These are phyloP conservation scores for Mucor plumbeus DNA, from an alignment of 371 early-diverging fungal species.

Conservation along the genomic window DNA sequence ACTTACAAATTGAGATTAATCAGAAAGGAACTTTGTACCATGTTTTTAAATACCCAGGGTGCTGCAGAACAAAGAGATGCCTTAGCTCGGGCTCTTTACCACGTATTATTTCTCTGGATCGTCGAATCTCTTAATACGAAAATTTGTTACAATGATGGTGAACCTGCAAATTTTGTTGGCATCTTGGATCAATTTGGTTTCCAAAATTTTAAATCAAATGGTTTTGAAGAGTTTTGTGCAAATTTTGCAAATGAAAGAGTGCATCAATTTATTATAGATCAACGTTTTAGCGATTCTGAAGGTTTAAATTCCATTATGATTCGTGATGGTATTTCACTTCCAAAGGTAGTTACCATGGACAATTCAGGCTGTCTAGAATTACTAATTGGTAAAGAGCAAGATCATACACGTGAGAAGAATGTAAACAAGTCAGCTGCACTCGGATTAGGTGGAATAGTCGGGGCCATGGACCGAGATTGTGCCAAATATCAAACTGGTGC, in stretches of 20 bases:
- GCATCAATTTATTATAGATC: slow-evolving; percentile 74
- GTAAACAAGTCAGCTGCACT: slow-evolving; percentile 34
- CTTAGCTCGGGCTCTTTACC: slow-evolving; percentile 74
- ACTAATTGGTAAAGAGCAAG: slow-evolving; percentile 48
- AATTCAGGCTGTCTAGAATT: slow-evolving; percentile 69
- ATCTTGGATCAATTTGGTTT: slow-evolving; percentile 80
- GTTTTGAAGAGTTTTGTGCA: slow-evolving; percentile 80
- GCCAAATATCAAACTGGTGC: slow-evolving; percentile 43
- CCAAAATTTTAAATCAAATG: slow-evolving; percentile 63
- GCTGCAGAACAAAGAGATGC: slow-evolving; percentile 67
- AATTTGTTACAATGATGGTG: slow-evolving; percentile 64
- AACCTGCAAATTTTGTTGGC: slow-evolving; percentile 72
- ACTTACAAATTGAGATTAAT: slow-evolving; percentile 64
- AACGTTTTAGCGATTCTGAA: slow-evolving; percentile 62
- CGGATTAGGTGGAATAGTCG: slow-evolving; percentile 66
- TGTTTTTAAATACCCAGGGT: slow-evolving; percentile 73
- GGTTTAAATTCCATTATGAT: slow-evolving; percentile 34
- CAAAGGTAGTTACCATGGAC: slow-evolving; percentile 59
- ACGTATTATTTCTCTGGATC: slow-evolving; percentile 78
- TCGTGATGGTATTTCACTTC: slow-evolving; percentile 47
- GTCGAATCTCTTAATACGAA: slow-evolving; percentile 78
- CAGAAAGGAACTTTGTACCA: slow-evolving; percentile 75
- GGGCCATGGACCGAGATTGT: slow-evolving; percentile 63
- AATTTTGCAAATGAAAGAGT: slow-evolving; percentile 89
- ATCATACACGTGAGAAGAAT: slow-evolving; percentile 23